These are phyloP conservation scores for Beauveria sp. DNA, from an alignment of 2,329 filamentous ascomycete species.

Conservation along the genomic window DNA sequence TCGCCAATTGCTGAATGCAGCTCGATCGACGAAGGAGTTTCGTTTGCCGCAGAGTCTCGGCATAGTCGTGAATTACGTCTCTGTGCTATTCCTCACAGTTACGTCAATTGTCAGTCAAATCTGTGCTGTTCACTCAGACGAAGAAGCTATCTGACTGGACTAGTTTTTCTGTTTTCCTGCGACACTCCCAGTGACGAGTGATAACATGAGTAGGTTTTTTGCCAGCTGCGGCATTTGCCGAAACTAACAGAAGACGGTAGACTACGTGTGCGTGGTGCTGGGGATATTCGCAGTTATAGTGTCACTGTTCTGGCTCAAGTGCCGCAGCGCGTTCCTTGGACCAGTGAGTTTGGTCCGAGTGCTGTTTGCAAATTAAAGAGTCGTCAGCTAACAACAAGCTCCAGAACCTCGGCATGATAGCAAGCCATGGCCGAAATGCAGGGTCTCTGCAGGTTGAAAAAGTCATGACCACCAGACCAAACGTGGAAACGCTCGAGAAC, in stretches of 20 bases:
- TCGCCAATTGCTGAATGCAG: constrained; percentile 22
- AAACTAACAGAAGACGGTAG: constrained; percentile 14
- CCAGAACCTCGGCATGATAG: not conserved
- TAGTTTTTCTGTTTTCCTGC: constrained; percentile 27
- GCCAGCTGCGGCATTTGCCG: not conserved
- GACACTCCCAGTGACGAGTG: constrained; percentile 20
- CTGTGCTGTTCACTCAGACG: not conserved
- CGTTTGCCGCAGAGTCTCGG: constrained; percentile 22
- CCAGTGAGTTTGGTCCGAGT: not conserved
- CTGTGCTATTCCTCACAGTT: constrained; percentile 29
- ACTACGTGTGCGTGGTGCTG: constrained; percentile 30
- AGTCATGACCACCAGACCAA: not conserved
- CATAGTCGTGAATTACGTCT: constrained; percentile 23
- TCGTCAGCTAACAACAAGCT: not conserved
- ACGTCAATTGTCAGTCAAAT: constrained; percentile 26
- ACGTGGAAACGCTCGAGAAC: not conserved
- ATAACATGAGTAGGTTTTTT: constrained; percentile 23
- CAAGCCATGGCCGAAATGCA: not conserved
- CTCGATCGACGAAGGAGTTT: constrained; percentile 20
- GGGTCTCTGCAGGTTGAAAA: not conserved
- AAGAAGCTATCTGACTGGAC: not conserved
- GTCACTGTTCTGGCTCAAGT: constrained; percentile 1
- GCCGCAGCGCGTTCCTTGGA: constrained; percentile 5
- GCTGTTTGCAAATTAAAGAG: not conserved
- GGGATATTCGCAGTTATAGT: constrained; percentile 23